Evolutionary conservation across 345 rosid species (phyloP).

Genomic region (Combretum micranthum): DNA sequence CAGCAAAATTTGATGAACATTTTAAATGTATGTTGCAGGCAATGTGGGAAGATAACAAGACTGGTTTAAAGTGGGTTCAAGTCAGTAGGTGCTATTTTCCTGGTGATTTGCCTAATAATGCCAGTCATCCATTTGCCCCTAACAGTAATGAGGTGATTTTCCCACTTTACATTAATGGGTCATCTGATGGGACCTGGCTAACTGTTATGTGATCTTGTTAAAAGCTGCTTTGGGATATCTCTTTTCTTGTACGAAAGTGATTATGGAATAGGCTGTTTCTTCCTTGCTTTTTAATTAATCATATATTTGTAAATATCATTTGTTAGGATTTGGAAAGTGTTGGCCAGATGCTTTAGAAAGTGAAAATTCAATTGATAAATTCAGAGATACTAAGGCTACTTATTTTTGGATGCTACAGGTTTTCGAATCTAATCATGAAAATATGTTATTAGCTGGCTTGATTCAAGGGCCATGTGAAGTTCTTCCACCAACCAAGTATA

Average conservation of each 20-base stretch:
- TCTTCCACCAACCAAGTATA: slow-evolving; percentile 40
- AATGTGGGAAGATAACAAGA: slow-evolving; percentile 61
- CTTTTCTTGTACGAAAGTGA: not conserved
- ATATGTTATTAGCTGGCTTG: slow-evolving; percentile 34
- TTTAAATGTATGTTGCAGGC: slow-evolving; percentile 25
- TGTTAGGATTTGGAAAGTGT: too few relatives aligned
- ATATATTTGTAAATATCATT: too few relatives aligned
- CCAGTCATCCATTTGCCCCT: slow-evolving; percentile 45
- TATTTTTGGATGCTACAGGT: slow-evolving; percentile 27
- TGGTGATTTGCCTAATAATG: slow-evolving; percentile 54
- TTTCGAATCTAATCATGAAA: slow-evolving; percentile 57
- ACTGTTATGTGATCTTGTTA: too few relatives aligned
- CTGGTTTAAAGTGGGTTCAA: slow-evolving; percentile 52
- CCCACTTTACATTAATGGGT: too few relatives aligned
- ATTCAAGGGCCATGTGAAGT: slow-evolving; percentile 60
- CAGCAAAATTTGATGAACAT: not conserved
- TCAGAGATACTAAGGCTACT: not conserved
- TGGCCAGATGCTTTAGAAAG: too few relatives aligned
- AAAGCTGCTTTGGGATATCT: too few relatives aligned
- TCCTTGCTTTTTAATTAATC: not conserved
- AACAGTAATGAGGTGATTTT: slow-evolving; percentile 49
- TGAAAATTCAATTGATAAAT: too few relatives aligned
- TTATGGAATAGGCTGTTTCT: not conserved
- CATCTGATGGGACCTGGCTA: too few relatives aligned
- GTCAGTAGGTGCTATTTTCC: slow-evolving; percentile 58